Evolutionary conservation across 1,284 basidiomycete genomes (phyloP), one percentile per base, ranked within the genome.

Genomic region (Pascua guehoae): DNA sequence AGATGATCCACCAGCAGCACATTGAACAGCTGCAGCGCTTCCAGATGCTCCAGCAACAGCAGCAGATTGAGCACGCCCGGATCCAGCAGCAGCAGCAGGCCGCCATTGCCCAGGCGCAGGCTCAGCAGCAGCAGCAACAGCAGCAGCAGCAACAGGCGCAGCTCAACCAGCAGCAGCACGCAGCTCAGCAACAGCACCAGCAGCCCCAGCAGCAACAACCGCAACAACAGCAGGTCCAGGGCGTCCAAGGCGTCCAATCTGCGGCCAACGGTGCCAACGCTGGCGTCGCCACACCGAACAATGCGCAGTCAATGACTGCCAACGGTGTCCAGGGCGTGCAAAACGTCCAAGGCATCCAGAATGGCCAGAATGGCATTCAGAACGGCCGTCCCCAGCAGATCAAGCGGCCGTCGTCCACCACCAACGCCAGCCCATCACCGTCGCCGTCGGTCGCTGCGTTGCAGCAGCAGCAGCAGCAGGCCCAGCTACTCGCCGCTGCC

Each of bases 1-100:
- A 67, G 40, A 61, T 71, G 56, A 52, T 62, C 16, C 73, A 74
- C 49, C 61, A 64, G 47, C 71, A 73, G 58, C 72, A 74, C 56
- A 67, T 72, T 57, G 67, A 71, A 54, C 66, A 71, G 50, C 64
- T 69, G 47, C 70, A 72, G 60, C 65, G 69, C 40, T 69, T 67
- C 60, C 71, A 72, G 49, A 40, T 69, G 38, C 55, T 73, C 36
- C 69, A 70, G 4, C 70, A 71, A 51, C 68, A 70, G 51, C 71
- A 73, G 57, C 65, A 62, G 42, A 56, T 66, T 50, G 53, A 60
- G 49, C 66, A 67, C 41, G 65, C 64, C 12, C 70, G 61, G 4
- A 11, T 61, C 16, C 14, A 16, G 14, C 41, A 43, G n/a, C 41
- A 12, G 41, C 15, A 9, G 15, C 12, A 47, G 51, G 60, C 58